Evolutionary conservation across 208 protist genomes (phyloP).

Genomic region (Leptomonas pyrrhocoris): DNA sequence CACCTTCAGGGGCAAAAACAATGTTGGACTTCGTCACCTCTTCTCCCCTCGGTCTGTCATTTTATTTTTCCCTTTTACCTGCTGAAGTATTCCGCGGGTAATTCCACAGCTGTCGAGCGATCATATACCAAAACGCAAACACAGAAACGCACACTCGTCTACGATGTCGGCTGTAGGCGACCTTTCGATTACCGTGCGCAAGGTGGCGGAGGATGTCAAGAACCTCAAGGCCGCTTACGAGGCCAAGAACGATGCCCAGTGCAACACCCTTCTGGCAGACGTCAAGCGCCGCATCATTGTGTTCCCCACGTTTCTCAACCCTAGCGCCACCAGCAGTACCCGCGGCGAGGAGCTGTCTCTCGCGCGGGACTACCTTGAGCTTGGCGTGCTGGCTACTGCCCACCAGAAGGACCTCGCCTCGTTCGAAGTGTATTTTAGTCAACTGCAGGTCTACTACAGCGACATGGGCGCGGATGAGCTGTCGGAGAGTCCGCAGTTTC

Average conservation of each 20-base stretch:
- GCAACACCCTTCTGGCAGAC: slow-evolving; percentile 49
- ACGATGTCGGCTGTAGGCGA: slow-evolving; percentile 41
- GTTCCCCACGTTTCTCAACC: slow-evolving; percentile 90
- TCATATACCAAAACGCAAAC: not conserved
- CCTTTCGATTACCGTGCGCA: slow-evolving; percentile 66
- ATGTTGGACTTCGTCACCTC: too few relatives aligned
- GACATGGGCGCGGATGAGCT: slow-evolving; percentile 72
- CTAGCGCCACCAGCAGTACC: slow-evolving; percentile 63
- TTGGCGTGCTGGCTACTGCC: slow-evolving; percentile 80
- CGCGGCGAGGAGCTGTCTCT: slow-evolving; percentile 83
- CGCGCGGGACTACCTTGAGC: slow-evolving; percentile 85
- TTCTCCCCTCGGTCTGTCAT: too few relatives aligned
- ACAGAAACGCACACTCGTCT: slow-evolving; percentile 17
- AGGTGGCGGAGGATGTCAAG: slow-evolving; percentile 70
- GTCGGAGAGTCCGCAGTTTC: slow-evolving; percentile 67
- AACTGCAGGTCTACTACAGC: slow-evolving; percentile 90
- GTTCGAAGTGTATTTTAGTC: slow-evolving; percentile 88
- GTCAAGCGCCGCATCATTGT: slow-evolving; percentile 85
- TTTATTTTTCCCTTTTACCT: too few relatives aligned
- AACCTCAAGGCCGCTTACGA: slow-evolving; percentile 82
- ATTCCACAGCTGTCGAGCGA: not conserved
- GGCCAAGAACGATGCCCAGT: slow-evolving; percentile 53
- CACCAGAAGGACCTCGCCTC: slow-evolving; percentile 72
- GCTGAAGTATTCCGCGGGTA: too few relatives aligned
- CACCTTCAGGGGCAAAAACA: too few relatives aligned